Base-by-base conservation (phyloP, 495 filamentous ascomycete species). In the Hypoxylon lenormandii region DNA sequence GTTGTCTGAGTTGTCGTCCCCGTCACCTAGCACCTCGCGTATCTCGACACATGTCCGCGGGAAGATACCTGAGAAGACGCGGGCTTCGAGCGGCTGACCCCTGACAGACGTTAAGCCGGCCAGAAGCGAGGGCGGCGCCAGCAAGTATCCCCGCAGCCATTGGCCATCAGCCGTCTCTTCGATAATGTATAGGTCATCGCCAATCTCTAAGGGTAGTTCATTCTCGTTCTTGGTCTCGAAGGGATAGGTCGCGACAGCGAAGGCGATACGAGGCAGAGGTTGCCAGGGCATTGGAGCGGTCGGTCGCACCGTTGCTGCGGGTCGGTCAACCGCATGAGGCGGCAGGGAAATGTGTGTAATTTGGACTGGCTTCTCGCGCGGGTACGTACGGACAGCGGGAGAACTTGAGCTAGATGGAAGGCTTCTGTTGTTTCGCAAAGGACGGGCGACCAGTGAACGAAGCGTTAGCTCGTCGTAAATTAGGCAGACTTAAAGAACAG, bases 111-210 rank as follows among this genome's bases (percentile, higher is more conserved):
- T 98, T 70, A 98, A 83, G 36, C 94, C 96, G 15, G 95, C 92
- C 50, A 98, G 86, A 68, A 98, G 81, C 47, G 92, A 96, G 5
- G 96, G 96, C 6, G 95, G 95, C 72, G 94, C 92, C 60, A 98
- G 89, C 47, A 98, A 85, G 80, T 98, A 98, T 40, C 95, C 95
- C 13, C 95, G 89, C 73, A 91, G 93, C 96, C 96, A 98, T 73
- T 92, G 85, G 66, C 89, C 91, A 79, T 96, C 86, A 19, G 77
- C 79, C 3, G 93, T 94, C 78, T 97, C 92, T 80, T 98, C 95
- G 74, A 98, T 97, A 58, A 98, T 96, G 79, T 98, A 98, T 53
- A 98, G 83, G 78, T 98, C 95, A 84, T 98, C 95, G 74, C 95
- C 95, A 23, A 98, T 89, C 79, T 98, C 93, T 72, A 98, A 87